A percentile compares a stretch with the other conserved stretches of the same genome.
phyloP scores from a whole-genome alignment of 139 green algal genomes.

The Ettlia oleoabundans region DNA sequence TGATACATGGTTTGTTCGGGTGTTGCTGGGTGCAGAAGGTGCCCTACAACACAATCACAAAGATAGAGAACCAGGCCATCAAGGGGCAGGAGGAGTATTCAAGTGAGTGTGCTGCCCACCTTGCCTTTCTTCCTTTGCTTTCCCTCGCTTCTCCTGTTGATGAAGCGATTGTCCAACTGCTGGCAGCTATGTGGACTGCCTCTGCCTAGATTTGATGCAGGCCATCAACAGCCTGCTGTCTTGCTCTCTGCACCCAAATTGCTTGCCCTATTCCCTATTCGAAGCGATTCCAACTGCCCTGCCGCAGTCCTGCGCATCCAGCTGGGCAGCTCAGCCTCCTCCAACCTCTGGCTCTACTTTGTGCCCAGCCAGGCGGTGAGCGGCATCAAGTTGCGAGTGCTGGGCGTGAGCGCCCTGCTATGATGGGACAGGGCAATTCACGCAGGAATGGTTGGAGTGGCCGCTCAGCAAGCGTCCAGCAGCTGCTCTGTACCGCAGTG shows the following conservation, averaged over 20 bases:
- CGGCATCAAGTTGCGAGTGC: constrained; percentile 64
- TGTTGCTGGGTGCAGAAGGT: constrained; percentile 22
- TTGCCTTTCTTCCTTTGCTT: neutral
- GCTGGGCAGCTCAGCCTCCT: constrained; percentile 33
- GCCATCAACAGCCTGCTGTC: too few species aligned
- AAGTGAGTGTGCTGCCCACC: constrained; percentile 13
- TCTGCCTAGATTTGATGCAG: too few species aligned
- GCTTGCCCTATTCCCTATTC: too few species aligned
- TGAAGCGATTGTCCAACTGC: neutral
- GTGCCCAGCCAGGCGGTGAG: constrained; percentile 62
- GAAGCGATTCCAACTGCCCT: too few species aligned
- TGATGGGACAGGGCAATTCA: neutral
- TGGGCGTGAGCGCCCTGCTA: constrained; percentile 49
- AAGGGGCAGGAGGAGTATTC: constrained; percentile 63
- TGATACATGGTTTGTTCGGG: too few species aligned
- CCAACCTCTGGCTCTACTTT: constrained; percentile 71
- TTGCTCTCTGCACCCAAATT: too few species aligned
- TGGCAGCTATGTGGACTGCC: too few species aligned
- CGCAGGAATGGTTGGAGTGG: too few species aligned
- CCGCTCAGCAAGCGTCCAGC: too few species aligned
- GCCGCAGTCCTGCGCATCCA: constrained; percentile 30
- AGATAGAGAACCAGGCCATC: constrained; percentile 67
- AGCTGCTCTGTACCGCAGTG: too few species aligned
- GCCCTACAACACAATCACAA: constrained; percentile 54
- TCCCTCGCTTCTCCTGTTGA: neutral